A percentile compares a stretch with the other conserved stretches of the same genome.
Conservation (phyloP, 2,329 filamentous ascomycete species). For the Mollisiaceae sp. region DNA sequence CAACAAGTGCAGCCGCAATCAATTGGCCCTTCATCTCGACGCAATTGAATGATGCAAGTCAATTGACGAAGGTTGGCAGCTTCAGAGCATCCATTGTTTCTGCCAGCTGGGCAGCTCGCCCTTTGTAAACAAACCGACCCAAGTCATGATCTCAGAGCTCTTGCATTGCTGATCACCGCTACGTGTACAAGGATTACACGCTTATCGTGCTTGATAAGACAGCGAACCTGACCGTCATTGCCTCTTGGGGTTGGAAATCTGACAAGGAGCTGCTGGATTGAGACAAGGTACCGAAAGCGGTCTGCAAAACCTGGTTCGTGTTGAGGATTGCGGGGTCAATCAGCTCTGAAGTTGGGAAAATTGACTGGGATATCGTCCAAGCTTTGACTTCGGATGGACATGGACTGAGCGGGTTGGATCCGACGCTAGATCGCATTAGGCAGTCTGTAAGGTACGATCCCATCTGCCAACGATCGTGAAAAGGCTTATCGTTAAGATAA, state of each 20-base stretch:
- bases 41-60: neutral
- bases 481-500: too few relatives aligned
- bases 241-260: neutral
- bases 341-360: too few relatives aligned
- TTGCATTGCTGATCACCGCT: neutral
- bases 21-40: constrained; percentile 8
- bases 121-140: neutral
- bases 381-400: neutral
- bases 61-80: constrained; percentile 2
- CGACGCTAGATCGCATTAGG: neutral
- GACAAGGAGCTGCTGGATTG: neutral
- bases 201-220: neutral
- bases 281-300: neutral
- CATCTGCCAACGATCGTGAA: neutral
- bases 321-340: constrained; percentile 3
- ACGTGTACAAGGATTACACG: neutral
- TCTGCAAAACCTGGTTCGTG: neutral
- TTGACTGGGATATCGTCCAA: neutral
- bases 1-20: neutral
- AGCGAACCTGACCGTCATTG: neutral
- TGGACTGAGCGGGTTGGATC: neutral
- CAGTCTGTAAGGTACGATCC: constrained; percentile 5
- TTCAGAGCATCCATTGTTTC: neutral
- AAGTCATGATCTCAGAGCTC: neutral
- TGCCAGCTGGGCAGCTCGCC: neutral